Conservation (phyloP, 1,284 basidiomycete genomes). For the Leccinum huronense region DNA sequence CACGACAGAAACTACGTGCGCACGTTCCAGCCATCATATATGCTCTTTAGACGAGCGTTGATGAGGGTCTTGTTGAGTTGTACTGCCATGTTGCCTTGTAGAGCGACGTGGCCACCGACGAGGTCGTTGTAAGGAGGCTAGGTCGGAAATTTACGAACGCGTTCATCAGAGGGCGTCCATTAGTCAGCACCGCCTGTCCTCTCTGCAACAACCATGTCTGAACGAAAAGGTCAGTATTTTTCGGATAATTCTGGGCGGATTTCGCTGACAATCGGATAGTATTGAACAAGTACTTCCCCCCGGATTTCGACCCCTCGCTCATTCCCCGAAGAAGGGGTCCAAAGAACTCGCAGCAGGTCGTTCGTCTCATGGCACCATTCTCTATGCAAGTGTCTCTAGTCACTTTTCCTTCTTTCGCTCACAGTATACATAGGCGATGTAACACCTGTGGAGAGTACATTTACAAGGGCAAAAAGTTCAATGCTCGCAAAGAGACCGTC, state of each 20-base stretch:
- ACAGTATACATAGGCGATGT: constrained; percentile 63
- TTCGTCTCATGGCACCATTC: constrained; percentile 98
- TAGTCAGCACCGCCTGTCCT: constrained; percentile 30
- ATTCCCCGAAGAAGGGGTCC: constrained; percentile 87
- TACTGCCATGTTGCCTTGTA: constrained; percentile 39
- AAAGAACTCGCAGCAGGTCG: constrained; percentile 93
- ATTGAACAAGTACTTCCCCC: constrained; percentile 89
- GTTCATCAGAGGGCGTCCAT: constrained; percentile 19
- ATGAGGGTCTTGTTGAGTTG: constrained; percentile 63
- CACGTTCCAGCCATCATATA: constrained; percentile 78
- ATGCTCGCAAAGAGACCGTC: constrained; percentile 97
- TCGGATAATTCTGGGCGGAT: background rate
- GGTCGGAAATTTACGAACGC: constrained; percentile 35
- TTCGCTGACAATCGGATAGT: constrained; percentile 45
- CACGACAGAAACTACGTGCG: constrained; percentile 31
- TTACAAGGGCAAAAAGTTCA: constrained; percentile 99
- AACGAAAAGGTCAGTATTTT: constrained; percentile 67
- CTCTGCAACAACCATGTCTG: constrained; percentile 62
- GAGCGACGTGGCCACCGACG: constrained; percentile 10
- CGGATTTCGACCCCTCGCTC: constrained; percentile 97
- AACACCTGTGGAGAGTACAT: constrained; percentile 98
- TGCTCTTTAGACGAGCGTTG: constrained; percentile 60
- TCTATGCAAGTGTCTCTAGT: constrained; percentile 69
- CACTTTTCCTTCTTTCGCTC: background rate
- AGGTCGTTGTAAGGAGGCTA: constrained; percentile 22